phyloP scores from a whole-genome alignment of 345 rosid genomes.

The Corchorus capsularis region DNA sequence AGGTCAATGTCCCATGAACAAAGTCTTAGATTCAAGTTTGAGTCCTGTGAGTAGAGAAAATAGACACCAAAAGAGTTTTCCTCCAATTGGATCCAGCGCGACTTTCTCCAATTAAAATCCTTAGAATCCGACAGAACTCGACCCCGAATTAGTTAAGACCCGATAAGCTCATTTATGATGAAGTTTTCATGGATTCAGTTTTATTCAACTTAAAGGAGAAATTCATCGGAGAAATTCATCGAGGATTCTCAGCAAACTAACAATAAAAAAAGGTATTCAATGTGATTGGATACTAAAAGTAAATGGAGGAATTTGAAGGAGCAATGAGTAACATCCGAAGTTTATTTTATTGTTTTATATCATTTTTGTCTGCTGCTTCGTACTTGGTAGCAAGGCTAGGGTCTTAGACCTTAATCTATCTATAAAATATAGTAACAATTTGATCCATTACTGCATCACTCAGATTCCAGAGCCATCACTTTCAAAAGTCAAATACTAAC shows the following conservation, averaged over 20 bases:
- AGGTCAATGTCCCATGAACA: no score
- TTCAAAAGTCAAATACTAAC: neutral
- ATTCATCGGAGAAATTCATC: neutral
- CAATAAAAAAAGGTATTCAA: neutral
- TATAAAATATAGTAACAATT: neutral
- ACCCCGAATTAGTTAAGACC: no score
- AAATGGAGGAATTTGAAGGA: neutral
- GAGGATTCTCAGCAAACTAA: neutral
- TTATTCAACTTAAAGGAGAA: neutral
- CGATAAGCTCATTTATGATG: neutral
- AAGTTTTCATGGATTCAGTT: neutral
- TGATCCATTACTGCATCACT: neutral
- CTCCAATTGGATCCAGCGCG: no score
- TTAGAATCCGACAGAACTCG: no score
- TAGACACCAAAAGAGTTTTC: no score
- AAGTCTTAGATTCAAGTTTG: no score
- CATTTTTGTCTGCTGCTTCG: neutral
- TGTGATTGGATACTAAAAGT: neutral
- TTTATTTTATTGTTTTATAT: neutral
- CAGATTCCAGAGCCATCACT: neutral
- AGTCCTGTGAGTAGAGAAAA: no score
- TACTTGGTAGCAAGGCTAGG: neutral
- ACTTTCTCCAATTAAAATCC: no score
- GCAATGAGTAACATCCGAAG: neutral
- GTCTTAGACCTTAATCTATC: neutral